These are phyloP conservation scores for Sporopachydermia cereana DNA, from an alignment of 1,139 yeast species.

Conservation along the genomic window DNA sequence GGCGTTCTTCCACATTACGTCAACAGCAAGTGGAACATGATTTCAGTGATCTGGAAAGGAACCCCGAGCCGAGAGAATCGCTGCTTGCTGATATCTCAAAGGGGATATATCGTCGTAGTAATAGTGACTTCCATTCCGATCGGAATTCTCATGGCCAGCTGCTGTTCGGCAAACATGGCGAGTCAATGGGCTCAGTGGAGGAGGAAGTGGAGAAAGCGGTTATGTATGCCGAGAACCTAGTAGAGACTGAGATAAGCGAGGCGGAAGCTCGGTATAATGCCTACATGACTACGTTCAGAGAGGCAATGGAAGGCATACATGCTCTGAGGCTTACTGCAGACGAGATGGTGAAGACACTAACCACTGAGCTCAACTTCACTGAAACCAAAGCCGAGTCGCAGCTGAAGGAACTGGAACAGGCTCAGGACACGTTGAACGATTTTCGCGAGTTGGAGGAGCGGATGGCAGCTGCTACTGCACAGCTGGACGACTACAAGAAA, in stretches of 20 bases:
- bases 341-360: background rate
- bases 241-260: background rate
- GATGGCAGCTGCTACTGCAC: slow-evolving; percentile 13
- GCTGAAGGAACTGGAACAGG: slow-evolving; percentile 11
- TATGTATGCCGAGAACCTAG: background rate
- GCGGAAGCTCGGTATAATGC: background rate
- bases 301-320: background rate
- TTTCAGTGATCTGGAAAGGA: background rate
- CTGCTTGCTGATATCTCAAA: background rate
- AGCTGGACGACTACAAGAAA: slow-evolving; percentile 16
- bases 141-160: background rate
- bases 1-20: background rate
- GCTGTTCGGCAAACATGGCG: too few relatives aligned
- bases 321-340: background rate
- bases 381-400: slow-evolving; percentile 1
- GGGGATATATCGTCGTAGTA: background rate
- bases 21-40: background rate
- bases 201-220: background rate
- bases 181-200: background rate
- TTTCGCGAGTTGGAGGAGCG: slow-evolving; percentile 16
- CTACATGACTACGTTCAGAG: background rate
- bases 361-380: background rate
- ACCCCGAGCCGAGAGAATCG: background rate
- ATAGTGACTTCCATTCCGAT: background rate
- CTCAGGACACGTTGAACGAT: slow-evolving; percentile 13